Evolutionary conservation across 139 green algal species (phyloP).

Genomic region (Chlamydomonas sphaeroides): DNA sequence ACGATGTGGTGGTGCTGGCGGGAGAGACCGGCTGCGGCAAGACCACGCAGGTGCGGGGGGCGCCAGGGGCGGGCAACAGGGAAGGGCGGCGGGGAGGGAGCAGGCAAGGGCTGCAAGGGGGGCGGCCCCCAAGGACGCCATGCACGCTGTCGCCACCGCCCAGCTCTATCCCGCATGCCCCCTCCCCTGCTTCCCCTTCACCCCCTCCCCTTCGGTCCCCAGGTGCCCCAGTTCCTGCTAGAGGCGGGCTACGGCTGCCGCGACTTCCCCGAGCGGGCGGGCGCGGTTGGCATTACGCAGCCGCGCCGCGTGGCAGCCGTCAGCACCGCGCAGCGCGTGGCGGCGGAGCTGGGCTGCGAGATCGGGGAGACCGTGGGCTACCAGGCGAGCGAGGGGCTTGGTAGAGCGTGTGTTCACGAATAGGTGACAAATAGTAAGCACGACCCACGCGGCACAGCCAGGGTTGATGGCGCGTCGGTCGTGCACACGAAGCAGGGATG

Average conservation of each 20-base stretch:
- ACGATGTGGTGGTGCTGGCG: slow-evolving; percentile 87
- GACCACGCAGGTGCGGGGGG: slow-evolving; percentile 83
- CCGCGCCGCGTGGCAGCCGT: slow-evolving; percentile 91
- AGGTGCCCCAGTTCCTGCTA: slow-evolving; percentile 95
- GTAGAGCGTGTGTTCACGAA: too few species aligned
- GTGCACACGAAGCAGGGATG: too few species aligned
- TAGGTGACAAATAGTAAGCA: too few species aligned
- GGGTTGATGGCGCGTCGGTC: too few species aligned
- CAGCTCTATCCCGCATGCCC: too few species aligned
- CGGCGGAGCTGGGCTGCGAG: slow-evolving; percentile 78
- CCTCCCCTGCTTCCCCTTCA: background rate
- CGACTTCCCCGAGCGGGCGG: slow-evolving; percentile 73
- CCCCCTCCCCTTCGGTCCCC: background rate
- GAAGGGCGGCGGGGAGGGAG: background rate
- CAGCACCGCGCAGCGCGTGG: slow-evolving; percentile 83
- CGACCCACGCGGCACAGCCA: too few species aligned
- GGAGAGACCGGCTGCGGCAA: slow-evolving; percentile 95
- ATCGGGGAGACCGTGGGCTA: slow-evolving; percentile 90
- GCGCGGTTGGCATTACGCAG: slow-evolving; percentile 86
- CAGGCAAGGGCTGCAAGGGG: too few species aligned
- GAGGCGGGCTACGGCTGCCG: slow-evolving; percentile 91
- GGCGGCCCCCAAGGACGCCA: too few species aligned
- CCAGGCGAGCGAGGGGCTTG: too few species aligned
- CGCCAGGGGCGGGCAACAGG: background rate
- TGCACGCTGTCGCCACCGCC: too few species aligned